Evolutionary conservation across 192 early-diverging fungal species (phyloP), one percentile per base, ranked within the genome.

Genomic region (Linnemannia elongata): DNA sequence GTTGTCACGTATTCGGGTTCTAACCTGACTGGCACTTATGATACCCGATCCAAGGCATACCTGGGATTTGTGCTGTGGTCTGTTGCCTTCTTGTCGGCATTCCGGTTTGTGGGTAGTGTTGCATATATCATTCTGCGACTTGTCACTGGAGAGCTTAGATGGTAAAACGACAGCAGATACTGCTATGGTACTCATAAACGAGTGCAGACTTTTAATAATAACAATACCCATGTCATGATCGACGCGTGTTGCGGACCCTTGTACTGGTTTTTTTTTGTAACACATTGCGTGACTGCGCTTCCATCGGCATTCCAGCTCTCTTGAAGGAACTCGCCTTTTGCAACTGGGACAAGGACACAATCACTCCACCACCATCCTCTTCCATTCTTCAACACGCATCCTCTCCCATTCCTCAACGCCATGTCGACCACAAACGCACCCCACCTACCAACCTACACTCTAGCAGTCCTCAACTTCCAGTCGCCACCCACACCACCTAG

Each of bases 41-140:
- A 89, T 35, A 49, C 80, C 24, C 87, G 90, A 18, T 88, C 89
- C 18, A 88, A 86, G 57, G 63, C 66, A 44, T 94, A 94, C 72
- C 80, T 93, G 72, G 91, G 85, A 20, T 95, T 96, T 79, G 91
- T 97, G n/a, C 92, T 97, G 47, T 97, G 94, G 91, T 93, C 94
- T 41, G 96, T 97, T 5, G 88, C 93, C 22, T 94, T 89, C 73
- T 82, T 97, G 55, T 90, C 95, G 8, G 80, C 88, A 5, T 88
- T 96, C 69, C 89, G 96, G 63, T 96, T 96, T 82, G 83, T 92
- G 49, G 96, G 96, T 35, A 91, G 90, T 60, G 89, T 89, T 69
- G 75, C 86, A 6, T 97, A 97, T 83, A 90, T 96, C 44, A 79
- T 97, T 30, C 88, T 92, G 63, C 88, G 92, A 72, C 88, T 93